phyloP scores from a whole-genome alignment of 176 grass and related monocot species.

The Oryza meridionalis region DNA sequence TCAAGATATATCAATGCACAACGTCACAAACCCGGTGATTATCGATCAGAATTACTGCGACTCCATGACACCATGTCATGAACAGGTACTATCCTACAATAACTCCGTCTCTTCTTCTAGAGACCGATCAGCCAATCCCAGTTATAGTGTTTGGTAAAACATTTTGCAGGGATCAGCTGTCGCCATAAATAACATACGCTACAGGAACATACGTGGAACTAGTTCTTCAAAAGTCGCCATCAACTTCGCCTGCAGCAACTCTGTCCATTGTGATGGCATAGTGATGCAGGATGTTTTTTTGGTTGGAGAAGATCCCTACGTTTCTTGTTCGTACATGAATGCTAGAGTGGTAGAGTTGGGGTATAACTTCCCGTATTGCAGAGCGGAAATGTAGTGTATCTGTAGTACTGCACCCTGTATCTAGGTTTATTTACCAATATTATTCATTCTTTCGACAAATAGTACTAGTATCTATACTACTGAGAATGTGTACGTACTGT shows the following conservation, averaged over 20 bases:
- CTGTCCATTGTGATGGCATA: conserved; percentile 44
- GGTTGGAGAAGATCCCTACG: conserved; percentile 22
- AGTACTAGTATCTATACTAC: background rate
- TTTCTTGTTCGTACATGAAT: conserved; percentile 36
- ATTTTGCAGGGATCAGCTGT: conserved; percentile 59
- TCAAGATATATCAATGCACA: conserved; percentile 58
- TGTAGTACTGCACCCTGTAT: background rate
- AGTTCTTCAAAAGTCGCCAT: conserved; percentile 54
- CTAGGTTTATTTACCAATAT: background rate
- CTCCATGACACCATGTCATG: conserved; percentile 51
- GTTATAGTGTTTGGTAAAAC: background rate
- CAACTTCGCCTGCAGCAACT: conserved; percentile 58
- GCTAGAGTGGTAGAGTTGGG: conserved; percentile 38
- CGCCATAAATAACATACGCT: conserved; percentile 46
- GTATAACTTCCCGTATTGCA: conserved; percentile 56
- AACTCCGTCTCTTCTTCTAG: background rate
- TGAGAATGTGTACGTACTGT: background rate
- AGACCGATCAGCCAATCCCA: background rate
- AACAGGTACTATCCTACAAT: conserved; percentile 45
- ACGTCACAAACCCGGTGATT: conserved; percentile 68
- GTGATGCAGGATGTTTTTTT: conserved; percentile 55
- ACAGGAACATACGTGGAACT: conserved; percentile 70
- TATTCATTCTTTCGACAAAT: background rate
- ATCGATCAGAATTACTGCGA: conserved; percentile 87
- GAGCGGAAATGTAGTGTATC: conserved; percentile 14